Conservation (phyloP, 2,329 filamentous ascomycete genomes). For the Byssothecium circinans region DNA sequence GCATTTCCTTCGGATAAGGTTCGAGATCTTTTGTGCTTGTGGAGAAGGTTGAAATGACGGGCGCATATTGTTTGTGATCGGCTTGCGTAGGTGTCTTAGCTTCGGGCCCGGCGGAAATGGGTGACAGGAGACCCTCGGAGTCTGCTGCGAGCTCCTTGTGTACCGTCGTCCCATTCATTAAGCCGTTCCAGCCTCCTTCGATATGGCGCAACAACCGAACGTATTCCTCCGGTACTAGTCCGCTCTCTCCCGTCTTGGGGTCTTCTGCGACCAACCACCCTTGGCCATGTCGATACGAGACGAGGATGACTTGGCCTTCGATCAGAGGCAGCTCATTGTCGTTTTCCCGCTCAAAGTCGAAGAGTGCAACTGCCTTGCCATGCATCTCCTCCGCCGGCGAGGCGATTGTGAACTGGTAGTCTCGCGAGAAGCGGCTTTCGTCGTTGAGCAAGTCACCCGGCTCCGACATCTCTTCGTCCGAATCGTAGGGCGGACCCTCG, state of each 20-base stretch:
- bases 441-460: constrained; percentile 57
- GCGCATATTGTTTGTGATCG: constrained; percentile 43
- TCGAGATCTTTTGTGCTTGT: constrained; percentile 55
- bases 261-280: constrained; percentile 98
- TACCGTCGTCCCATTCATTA: constrained; percentile 40
- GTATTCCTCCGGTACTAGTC: constrained; percentile 94
- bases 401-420: constrained; percentile 93
- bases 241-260: constrained; percentile 89
- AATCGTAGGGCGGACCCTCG: constrained; percentile 44
- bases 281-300: constrained; percentile 93
- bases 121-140: constrained; percentile 35
- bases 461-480: constrained; percentile 54
- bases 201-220: constrained; percentile 91
- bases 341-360: constrained; percentile 93
- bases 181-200: constrained; percentile 72
- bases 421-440: constrained; percentile 80
- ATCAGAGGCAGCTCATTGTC: constrained; percentile 92
- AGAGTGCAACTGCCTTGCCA: constrained; percentile 91
- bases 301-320: constrained; percentile 94
- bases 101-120: constrained; percentile 39
- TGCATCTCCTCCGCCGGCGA: constrained; percentile 98
- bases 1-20: constrained; percentile 48
- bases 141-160: constrained; percentile 16
- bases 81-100: constrained; percentile 46
- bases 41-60: constrained; percentile 55